A percentile compares a stretch with the other conserved stretches of the same genome.
Conservation (phyloP, 257 asterid genomes). For the Ilex asprella region DNA sequence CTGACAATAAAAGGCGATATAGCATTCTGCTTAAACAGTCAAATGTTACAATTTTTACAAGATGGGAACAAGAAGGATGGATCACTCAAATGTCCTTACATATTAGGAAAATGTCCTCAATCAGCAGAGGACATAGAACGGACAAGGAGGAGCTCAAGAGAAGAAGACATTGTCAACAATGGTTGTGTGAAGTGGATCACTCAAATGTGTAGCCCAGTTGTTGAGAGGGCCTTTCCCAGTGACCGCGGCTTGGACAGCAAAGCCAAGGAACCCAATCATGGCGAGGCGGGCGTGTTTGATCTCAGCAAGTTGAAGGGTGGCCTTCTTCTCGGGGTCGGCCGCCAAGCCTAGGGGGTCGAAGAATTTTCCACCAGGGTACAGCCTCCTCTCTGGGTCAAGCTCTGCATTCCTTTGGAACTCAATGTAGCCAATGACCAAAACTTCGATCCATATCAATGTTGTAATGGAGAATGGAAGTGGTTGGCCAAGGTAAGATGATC, state of each 20-base stretch:
- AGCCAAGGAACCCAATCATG: constrained; percentile 90
- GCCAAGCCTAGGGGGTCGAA: constrained; percentile 94
- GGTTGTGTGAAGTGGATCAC: constrained; percentile 69
- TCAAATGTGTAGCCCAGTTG: constrained; percentile 31
- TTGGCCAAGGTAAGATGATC: constrained; percentile 89
- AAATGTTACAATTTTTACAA: constrained; percentile 23
- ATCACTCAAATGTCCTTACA: background rate
- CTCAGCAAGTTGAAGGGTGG: constrained; percentile 80
- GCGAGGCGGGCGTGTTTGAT: constrained; percentile 98
- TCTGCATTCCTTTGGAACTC: constrained; percentile 96
- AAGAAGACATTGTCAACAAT: constrained; percentile 67
- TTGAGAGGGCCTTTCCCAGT: constrained; percentile 46
- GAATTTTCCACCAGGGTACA: constrained; percentile 89
- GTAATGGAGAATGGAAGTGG: constrained; percentile 82
- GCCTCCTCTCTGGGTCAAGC: constrained; percentile 91
- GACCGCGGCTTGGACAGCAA: constrained; percentile 91
- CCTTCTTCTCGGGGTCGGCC: constrained; percentile 92
- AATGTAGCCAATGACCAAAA: constrained; percentile 72
- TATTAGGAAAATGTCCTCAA: background rate
- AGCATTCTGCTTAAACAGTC: constrained; percentile 9
- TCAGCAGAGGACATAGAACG: background rate
- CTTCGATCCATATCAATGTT: constrained; percentile 91
- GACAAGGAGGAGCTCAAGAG: constrained; percentile 26
- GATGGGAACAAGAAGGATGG: constrained; percentile 4
- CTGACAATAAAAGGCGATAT: too few species aligned